These are phyloP conservation scores for Arthrobotrys sphaeroides DNA, from an alignment of 2,329 filamentous ascomycete genomes.

Conservation along the genomic window DNA sequence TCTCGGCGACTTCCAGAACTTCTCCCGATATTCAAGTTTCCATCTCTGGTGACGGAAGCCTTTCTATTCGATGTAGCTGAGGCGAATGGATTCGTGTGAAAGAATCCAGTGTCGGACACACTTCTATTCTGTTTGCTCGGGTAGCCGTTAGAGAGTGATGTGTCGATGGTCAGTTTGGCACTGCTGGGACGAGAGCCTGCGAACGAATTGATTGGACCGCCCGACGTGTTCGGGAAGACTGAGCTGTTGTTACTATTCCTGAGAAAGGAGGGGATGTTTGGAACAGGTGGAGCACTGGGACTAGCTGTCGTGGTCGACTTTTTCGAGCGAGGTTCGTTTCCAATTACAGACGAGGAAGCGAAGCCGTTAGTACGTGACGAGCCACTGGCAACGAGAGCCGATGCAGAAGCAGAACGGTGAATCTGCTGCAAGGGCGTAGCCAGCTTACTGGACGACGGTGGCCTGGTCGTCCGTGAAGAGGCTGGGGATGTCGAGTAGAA, in stretches of 20 bases:
- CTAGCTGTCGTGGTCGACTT: constrained; percentile 28
- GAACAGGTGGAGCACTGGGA: constrained; percentile 38
- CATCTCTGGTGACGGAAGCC: constrained; percentile 23
- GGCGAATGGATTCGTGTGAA: constrained; percentile 26
- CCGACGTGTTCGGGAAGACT: background rate
- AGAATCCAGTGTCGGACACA: constrained; percentile 40
- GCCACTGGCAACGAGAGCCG: constrained; percentile 38
- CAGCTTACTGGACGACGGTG: constrained; percentile 29
- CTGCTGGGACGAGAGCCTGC: constrained; percentile 45
- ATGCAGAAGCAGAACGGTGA: constrained; percentile 45
- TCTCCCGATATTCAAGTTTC: constrained; percentile 18
- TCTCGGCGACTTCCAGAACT: constrained; percentile 37
- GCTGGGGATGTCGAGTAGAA: constrained; percentile 34
- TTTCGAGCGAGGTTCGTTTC: constrained; percentile 32
- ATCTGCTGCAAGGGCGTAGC: constrained; percentile 45
- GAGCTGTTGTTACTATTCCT: constrained; percentile 21
- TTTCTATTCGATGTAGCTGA: constrained; percentile 24
- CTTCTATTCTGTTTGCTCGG: constrained; percentile 32
- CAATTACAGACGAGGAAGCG: constrained; percentile 7
- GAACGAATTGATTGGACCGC: constrained; percentile 30
- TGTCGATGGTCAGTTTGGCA: constrained; percentile 52
- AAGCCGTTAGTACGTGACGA: constrained; percentile 17
- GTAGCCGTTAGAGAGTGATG: constrained; percentile 45
- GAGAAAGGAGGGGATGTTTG: constrained; percentile 47
- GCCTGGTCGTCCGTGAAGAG: constrained; percentile 35